Evolutionary conservation across 2,329 filamentous ascomycete genomes (phyloP).

Genomic region (Aspergillaceae sp.): DNA sequence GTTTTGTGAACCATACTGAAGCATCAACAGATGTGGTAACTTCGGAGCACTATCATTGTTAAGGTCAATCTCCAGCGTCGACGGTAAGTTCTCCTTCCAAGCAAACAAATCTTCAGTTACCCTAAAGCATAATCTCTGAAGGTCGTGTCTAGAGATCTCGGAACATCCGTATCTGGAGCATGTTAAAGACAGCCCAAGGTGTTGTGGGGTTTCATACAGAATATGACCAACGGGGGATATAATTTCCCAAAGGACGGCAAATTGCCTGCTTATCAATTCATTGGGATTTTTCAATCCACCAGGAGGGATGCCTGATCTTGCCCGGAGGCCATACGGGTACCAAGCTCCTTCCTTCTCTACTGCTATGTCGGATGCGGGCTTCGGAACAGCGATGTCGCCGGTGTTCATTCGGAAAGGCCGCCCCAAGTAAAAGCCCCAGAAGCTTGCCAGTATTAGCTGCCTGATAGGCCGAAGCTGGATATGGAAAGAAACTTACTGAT

Average conservation of each 20-base stretch:
- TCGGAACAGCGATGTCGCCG: conserved; percentile 33
- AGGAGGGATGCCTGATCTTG: conserved; percentile 8
- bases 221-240: conserved; percentile 37
- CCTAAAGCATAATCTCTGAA: conserved; percentile 27
- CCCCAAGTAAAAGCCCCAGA: conserved; percentile 38
- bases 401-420: conserved; percentile 35
- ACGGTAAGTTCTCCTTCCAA: conserved; percentile 35
- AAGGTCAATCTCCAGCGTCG: conserved; percentile 28
- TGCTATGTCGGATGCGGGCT: conserved; percentile 23
- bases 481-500: conserved; percentile 22
- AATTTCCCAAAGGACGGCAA: conserved; percentile 36
- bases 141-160: conserved; percentile 29
- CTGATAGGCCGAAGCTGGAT: too few species aligned
- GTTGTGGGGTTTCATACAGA: conserved; percentile 18
- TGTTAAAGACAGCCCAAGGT: background rate
- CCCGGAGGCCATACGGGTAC: conserved; percentile 23
- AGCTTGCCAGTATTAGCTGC: conserved; percentile 13
- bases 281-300: conserved; percentile 21
- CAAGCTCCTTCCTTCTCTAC: conserved; percentile 22
- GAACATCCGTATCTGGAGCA: conserved; percentile 27
- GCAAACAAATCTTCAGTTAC: conserved; percentile 31
- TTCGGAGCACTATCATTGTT: conserved; percentile 24
- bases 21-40: conserved; percentile 34
- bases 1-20: conserved; percentile 24
- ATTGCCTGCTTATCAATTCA: conserved; percentile 30